Evolutionary conservation across 1,139 yeast genomes (phyloP).

Genomic region (Kodamaea arcana): DNA sequence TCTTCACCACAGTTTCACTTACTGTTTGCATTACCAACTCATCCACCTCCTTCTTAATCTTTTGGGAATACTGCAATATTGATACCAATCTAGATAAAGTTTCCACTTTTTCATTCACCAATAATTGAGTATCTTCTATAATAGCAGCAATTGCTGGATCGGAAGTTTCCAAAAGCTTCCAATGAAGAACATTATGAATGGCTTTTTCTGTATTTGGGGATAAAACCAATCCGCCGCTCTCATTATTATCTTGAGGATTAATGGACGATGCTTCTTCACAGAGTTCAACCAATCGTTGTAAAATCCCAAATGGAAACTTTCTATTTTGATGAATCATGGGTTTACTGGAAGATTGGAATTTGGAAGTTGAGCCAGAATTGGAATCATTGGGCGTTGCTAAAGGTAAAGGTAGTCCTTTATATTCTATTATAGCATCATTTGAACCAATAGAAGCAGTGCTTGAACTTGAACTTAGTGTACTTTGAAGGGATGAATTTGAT

Average conservation of each 20-base stretch:
- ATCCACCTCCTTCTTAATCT: conserved; percentile 80
- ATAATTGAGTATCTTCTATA: conserved; percentile 61
- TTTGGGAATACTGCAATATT: conserved; percentile 72
- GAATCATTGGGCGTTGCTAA: conserved; percentile 16
- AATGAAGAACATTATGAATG: conserved; percentile 50
- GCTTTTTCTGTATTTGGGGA: conserved; percentile 73
- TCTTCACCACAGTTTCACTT: conserved; percentile 55
- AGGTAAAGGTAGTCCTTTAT: conserved; percentile 57
- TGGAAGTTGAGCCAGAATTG: conserved; percentile 14
- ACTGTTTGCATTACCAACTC: conserved; percentile 63
- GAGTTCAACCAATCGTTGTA: conserved; percentile 60
- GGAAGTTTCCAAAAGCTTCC: conserved; percentile 54
- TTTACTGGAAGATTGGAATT: conserved; percentile 11
- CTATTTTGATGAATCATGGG: conserved; percentile 20
- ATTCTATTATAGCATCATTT: conserved; percentile 34
- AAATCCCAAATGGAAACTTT: conserved; percentile 63
- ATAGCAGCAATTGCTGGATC: conserved; percentile 63
- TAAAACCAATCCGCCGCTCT: conserved; percentile 35
- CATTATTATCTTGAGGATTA: conserved; percentile 52
- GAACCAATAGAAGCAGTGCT: not conserved
- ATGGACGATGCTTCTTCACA: conserved; percentile 75
- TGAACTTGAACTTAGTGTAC: not conserved
- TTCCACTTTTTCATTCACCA: conserved; percentile 67
- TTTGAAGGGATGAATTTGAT: not conserved
- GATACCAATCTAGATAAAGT: conserved; percentile 74